Percentiles rank a stretch among this genome's conserved stretches.
These are phyloP conservation scores for Tuber aestivum DNA, from an alignment of 495 filamentous ascomycete species.

Conservation along the genomic window DNA sequence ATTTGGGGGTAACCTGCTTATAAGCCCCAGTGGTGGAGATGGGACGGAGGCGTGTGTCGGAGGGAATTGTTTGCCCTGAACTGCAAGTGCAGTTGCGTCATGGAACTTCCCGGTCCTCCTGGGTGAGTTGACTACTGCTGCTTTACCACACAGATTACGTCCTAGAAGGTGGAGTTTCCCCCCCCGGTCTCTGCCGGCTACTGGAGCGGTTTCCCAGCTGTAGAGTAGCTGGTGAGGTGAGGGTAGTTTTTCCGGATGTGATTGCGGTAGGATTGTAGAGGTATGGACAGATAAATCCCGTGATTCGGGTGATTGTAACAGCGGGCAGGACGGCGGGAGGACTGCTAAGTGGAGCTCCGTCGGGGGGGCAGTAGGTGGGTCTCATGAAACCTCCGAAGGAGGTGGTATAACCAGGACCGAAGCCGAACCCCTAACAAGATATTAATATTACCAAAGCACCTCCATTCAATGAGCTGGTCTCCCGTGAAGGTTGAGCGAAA, in stretches of 20 bases:
- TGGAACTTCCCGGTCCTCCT: no score
- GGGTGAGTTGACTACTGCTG: no score
- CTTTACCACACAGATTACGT: slow-evolving; percentile 57
- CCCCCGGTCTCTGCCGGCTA: slow-evolving; percentile 59
- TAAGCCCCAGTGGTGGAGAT: no score
- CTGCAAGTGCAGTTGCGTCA: no score
- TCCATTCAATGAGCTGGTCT: slow-evolving; percentile 61
- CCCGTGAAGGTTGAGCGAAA: slow-evolving; percentile 62
- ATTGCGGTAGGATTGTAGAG: slow-evolving; percentile 49
- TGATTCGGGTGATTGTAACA: slow-evolving; percentile 50
- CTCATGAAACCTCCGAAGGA: slow-evolving; percentile 44
- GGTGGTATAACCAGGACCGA: slow-evolving; percentile 63
- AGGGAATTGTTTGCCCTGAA: no score
- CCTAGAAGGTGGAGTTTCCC: slow-evolving; percentile 67
- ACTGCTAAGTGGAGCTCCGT: slow-evolving; percentile 51
- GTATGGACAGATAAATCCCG: slow-evolving; percentile 71
- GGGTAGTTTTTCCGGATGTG: slow-evolving; percentile 45
- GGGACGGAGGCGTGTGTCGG: no score
- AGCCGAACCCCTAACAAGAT: slow-evolving; percentile 68
- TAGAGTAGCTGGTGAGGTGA: slow-evolving; percentile 62
- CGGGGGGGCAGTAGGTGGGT: slow-evolving; percentile 5
- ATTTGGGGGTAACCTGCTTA: no score
- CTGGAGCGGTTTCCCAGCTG: slow-evolving; percentile 48
- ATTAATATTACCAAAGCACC: slow-evolving; percentile 59
- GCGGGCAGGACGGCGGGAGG: slow-evolving; percentile 54